phyloP scores from a whole-genome alignment of 1,284 basidiomycete species.

The Boletus smithii region DNA sequence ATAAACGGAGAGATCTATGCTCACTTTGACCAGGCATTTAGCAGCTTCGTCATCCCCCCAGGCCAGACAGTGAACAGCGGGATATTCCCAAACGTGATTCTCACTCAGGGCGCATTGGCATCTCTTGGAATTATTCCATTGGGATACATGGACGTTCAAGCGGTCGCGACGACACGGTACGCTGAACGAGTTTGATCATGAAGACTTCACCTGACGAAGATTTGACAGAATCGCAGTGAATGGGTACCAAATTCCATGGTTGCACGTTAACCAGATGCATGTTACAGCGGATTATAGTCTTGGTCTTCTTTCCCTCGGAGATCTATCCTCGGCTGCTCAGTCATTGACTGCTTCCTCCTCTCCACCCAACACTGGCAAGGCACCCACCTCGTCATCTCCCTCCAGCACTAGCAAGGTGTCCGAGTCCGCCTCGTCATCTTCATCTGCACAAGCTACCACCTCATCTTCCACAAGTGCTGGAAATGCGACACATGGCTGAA shows the following conservation, averaged over 20 bases:
- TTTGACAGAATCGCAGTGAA: slow-evolving; percentile 39
- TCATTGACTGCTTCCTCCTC: slow-evolving; percentile 10
- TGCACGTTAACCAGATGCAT: slow-evolving; percentile 46
- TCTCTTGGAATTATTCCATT: slow-evolving; percentile 56
- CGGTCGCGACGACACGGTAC: slow-evolving; percentile 45
- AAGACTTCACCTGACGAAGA: not conserved
- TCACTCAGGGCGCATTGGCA: slow-evolving; percentile 52
- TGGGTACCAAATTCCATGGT: slow-evolving; percentile 58
- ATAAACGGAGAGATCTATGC: slow-evolving; percentile 54
- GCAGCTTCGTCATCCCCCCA: slow-evolving; percentile 53
- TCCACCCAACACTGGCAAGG: not conserved
- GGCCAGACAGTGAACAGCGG: slow-evolving; percentile 57
- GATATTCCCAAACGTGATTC: slow-evolving; percentile 49
- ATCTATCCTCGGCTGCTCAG: slow-evolving; percentile 20
- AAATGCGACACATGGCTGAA: slow-evolving; percentile 11
- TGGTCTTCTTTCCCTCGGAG: slow-evolving; percentile 16
- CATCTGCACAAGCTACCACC: not conserved
- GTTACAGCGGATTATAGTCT: slow-evolving; percentile 46
- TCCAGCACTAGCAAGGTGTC: not conserved
- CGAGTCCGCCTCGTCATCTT: not conserved
- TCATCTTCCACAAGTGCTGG: not conserved
- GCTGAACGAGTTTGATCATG: slow-evolving; percentile 5
- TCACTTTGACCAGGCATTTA: slow-evolving; percentile 53
- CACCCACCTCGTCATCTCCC: not conserved
- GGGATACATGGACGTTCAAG: slow-evolving; percentile 50